Base-by-base conservation (phyloP, 176 grass and related monocot genomes). In the Phragmites australis region DNA sequence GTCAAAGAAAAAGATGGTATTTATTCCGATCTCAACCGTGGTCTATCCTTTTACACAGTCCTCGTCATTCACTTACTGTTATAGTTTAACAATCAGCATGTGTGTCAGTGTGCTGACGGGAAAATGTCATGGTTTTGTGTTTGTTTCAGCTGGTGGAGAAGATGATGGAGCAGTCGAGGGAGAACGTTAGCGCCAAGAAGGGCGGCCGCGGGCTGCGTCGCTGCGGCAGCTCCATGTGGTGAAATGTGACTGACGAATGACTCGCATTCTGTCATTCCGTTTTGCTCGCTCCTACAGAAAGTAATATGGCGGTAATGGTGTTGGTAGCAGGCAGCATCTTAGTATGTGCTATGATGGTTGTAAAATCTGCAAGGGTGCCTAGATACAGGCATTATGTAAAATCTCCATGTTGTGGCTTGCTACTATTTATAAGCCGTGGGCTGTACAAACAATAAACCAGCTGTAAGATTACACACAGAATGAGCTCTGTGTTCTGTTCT, bases 1-100 rank as follows among this genome's bases (percentile, higher is more conserved):
- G 25, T 48, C 76, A 21, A 88, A 83, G 83, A 92, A 89, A 67
- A 80, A 94, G 68, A 90, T 82, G 92, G 96, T 98, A 91, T 11
- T 40, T 60, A 49, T 6, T 41, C 18, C 2, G 34, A 37, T 18
- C 34, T 74, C 29, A 26, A 15, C 68, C 46, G 15, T 39, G 68
- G 22, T 41, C 71, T 29, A 23, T 22, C 65, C 9, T 80, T 12
- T 26, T 68, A 15, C 68, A 14, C 32, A 78, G 32, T 65, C 19
- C 55, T 59, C 5, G 8, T 27, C 15, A 0, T 49, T 62, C 21
- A 32, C 37, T 5, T 64, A 19, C 55, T 39, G 59, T 44, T 21
- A 31, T 44, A n/a, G 9, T 16, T 21, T 42, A 61, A n/a, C 13
- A 34, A 40, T 59, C 17, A 51, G 44, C 43, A 6, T 11, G 25